phyloP scores from a whole-genome alignment of 148 eudicot species.

The Cornus controversa region DNA sequence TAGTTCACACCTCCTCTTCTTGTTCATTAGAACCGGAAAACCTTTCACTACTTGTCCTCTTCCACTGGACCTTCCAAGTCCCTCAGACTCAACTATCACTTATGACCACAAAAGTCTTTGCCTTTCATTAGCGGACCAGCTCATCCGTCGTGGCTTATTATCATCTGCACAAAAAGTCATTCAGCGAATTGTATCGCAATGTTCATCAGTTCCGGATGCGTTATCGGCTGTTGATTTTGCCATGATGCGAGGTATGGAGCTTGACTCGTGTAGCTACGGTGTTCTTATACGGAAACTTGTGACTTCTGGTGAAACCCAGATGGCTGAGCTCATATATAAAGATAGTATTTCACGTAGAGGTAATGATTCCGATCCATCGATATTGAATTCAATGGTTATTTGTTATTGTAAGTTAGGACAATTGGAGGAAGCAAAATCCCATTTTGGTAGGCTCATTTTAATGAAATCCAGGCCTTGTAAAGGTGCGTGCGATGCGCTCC shows the following conservation, averaged over 20 bases:
- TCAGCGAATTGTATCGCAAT: constrained; percentile 4
- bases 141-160: not conserved
- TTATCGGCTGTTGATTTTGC: constrained; percentile 5
- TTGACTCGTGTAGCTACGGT: constrained; percentile 18
- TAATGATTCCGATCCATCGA: constrained; percentile 9
- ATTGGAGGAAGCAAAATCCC: constrained; percentile 36
- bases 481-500: constrained; percentile 25
- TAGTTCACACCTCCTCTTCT: not conserved
- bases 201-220: not conserved
- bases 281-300: constrained; percentile 28
- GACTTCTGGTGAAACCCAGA: constrained; percentile 19
- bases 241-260: constrained; percentile 10
- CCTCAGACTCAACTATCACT: not conserved
- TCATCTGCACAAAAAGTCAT: not conserved
- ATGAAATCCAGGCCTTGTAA: constrained; percentile 1
- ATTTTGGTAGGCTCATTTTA: constrained; percentile 30
- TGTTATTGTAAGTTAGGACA: constrained; percentile 36
- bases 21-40: not conserved
- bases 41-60: constrained; percentile 4
- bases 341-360: constrained; percentile 24
- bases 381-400: constrained; percentile 32
- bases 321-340: constrained; percentile 31
- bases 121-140: constrained; percentile 1
- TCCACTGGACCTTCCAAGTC: not conserved
- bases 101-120: not conserved